Conservation (phyloP, 1,139 yeast genomes). For the Zhuliangozyma blackwelliae region DNA sequence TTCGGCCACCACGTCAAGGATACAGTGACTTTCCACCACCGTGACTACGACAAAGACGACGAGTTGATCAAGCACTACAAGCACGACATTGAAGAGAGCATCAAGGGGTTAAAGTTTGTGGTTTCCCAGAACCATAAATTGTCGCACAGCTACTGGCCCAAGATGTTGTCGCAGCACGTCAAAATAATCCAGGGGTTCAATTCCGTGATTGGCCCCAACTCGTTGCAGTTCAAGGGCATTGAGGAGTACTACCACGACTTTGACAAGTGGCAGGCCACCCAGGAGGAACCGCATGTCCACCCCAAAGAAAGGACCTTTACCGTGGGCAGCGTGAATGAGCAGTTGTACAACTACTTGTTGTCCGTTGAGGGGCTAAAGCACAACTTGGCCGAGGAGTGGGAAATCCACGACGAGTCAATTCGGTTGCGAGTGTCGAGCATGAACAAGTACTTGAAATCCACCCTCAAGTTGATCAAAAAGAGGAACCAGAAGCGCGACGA, state of each 20-base stretch:
- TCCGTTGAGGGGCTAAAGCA: slow-evolving; percentile 28
- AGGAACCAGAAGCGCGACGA: slow-evolving; percentile 42
- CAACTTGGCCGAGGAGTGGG: slow-evolving; percentile 30
- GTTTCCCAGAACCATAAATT: slow-evolving; percentile 32
- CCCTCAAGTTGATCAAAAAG: slow-evolving; percentile 40
- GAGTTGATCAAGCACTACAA: slow-evolving; percentile 39
- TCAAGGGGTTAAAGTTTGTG: slow-evolving; percentile 42
- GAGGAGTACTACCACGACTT: slow-evolving; percentile 37
- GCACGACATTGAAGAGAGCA: slow-evolving; percentile 37
- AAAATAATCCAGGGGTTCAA: slow-evolving; percentile 29
- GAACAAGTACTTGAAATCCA: slow-evolving; percentile 32
- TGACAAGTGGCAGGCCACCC: slow-evolving; percentile 27
- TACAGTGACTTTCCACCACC: slow-evolving; percentile 15
- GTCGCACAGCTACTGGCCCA: slow-evolving; percentile 31
- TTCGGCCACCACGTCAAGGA: slow-evolving; percentile 10
- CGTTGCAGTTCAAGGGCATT: slow-evolving; percentile 42
- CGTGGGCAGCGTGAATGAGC: slow-evolving; percentile 27
- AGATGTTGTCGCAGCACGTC: slow-evolving; percentile 29
- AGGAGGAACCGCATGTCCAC: slow-evolving; percentile 32
- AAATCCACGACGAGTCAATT: slow-evolving; percentile 25
- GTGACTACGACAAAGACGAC: slow-evolving; percentile 35
- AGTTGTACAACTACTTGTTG: slow-evolving; percentile 26
- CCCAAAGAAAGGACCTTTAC: slow-evolving; percentile 34
- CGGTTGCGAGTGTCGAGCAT: slow-evolving; percentile 34
- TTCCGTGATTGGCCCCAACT: slow-evolving; percentile 32